Evolutionary conservation across 2,329 filamentous ascomycete species (phyloP).

Genomic region (Neoarthrinium moseri): DNA sequence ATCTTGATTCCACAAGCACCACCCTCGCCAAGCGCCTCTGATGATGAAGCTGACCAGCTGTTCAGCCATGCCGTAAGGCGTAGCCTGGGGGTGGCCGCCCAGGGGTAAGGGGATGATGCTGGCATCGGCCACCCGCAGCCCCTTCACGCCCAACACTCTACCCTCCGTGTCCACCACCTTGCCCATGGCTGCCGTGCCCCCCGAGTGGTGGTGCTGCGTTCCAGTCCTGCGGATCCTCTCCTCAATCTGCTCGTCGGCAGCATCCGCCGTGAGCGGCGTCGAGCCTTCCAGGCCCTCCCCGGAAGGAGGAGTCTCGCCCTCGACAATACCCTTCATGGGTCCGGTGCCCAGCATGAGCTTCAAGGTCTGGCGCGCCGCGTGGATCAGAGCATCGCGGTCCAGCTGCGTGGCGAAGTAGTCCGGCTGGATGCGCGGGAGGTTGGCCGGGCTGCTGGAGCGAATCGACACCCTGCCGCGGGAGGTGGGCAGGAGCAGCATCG

Average conservation of each 20-base stretch:
- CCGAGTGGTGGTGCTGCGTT: slow-evolving; percentile 13
- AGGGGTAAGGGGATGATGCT: slow-evolving; percentile 22
- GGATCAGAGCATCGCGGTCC: neutral
- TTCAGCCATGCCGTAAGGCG: slow-evolving; percentile 20
- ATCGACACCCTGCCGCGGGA: slow-evolving; percentile 8
- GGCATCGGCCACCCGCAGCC: slow-evolving; percentile 20
- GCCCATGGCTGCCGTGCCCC: slow-evolving; percentile 21
- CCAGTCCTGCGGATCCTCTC: slow-evolving; percentile 22
- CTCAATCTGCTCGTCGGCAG: slow-evolving; percentile 20
- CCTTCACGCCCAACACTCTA: slow-evolving; percentile 18
- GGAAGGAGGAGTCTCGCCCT: slow-evolving; percentile 18
- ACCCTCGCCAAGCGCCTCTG: neutral
- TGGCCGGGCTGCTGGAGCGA: neutral
- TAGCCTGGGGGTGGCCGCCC: slow-evolving; percentile 20
- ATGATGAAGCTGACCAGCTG: slow-evolving; percentile 7
- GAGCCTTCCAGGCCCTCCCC: slow-evolving; percentile 16
- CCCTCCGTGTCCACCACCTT: slow-evolving; percentile 20
- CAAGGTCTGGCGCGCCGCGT: slow-evolving; percentile 3
- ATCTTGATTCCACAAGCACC: too few species aligned
- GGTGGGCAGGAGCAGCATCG: slow-evolving; percentile 14
- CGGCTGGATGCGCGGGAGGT: slow-evolving; percentile 6
- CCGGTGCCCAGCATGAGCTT: slow-evolving; percentile 14
- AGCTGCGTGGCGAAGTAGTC: slow-evolving; percentile 1
- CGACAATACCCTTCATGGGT: slow-evolving; percentile 15
- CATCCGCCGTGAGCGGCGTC: slow-evolving; percentile 16